Percentiles rank a stretch among this genome's conserved stretches.
Evolutionary conservation across 768 basidiomycete species (phyloP).

Genomic region (Xerocomellus dryophilus): DNA sequence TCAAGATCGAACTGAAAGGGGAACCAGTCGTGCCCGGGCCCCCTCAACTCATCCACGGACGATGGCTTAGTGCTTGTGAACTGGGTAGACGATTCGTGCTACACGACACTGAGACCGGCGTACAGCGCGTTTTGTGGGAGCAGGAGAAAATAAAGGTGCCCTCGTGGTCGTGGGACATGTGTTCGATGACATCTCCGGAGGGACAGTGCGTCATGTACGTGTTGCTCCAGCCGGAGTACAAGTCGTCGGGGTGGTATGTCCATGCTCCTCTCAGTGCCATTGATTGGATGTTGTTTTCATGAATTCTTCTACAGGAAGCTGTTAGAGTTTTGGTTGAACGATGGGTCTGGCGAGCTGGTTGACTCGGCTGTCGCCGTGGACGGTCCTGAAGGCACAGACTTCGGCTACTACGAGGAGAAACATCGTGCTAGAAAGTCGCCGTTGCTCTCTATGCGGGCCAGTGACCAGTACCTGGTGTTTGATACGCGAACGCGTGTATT

Average conservation of each 20-base stretch:
- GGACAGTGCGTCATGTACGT: neutral
- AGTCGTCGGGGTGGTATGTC: neutral
- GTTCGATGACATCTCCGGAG: neutral
- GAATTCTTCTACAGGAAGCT: neutral
- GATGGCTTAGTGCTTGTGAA: neutral
- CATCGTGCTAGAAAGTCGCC: neutral
- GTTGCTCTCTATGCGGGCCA: too few species aligned
- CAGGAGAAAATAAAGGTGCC: too few species aligned
- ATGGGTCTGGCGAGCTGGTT: neutral
- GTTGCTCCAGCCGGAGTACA: neutral
- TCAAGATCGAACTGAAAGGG: neutral
- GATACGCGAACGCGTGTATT: neutral
- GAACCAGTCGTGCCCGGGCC: too few species aligned
- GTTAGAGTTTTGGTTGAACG: neutral
- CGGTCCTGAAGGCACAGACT: rapidly evolving
- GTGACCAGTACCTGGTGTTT: too few species aligned
- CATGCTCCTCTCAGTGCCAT: neutral
- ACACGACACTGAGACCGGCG: neutral
- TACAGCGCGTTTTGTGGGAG: neutral
- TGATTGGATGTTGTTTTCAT: neutral
- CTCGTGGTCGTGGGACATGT: neutral
- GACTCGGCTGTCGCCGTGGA: neutral
- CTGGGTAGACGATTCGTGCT: neutral
- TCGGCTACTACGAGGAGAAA: rapidly evolving
- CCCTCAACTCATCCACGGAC: neutral